Base-by-base conservation (phyloP, 139 green algal species). In the Spirogloea muscicola region DNA sequence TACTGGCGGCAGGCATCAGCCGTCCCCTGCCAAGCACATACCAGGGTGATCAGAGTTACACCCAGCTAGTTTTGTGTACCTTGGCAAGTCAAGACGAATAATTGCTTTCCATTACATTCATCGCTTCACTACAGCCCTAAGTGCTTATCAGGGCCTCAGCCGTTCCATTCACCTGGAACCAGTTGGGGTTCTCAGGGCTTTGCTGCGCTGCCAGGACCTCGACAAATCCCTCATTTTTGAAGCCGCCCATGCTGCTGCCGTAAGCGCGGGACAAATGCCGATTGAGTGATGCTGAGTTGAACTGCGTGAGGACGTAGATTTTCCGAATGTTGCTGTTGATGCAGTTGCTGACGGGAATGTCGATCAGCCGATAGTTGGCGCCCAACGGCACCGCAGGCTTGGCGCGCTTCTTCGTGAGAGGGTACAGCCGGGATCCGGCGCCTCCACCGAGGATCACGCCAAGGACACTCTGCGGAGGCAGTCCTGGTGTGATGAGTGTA, bases 221-320 rank as follows among this genome's bases (percentile, higher is more conserved):
- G 37, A 98, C 94, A 84, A 98, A 98, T 41, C 94, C 94, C 84
- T 91, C 90, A 7, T 27, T 34, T 33, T 55, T 79, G 74, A 48
- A 61, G 48, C 88, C 86, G 16, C 90, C 91, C 9, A 97, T 87
- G 61, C 89, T 96, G 49, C 86, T 88, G 87, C 96, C 96, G 81
- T 98, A 98, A 31, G 94, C 94, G 63, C 93, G 89, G 2, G 89
- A 92, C 41, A 98, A 79, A 77, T 98, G 94, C 31, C 94, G 81
- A 85, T 98, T 98, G 36, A 98, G 89, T 27, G 92, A 97, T 5
- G 94, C 94, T n/a, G 89, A 96, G 88, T 98, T 98, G 91, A 97
- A 98, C 88, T 98, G 94, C 13, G 94, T 98, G 13, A 98, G 86
- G 84, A 90, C 95, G 89, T 98, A 98, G 65, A 98, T 96, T 85